These are phyloP conservation scores for Endoconidiophora polonica DNA, from an alignment of 2,329 filamentous ascomycete species.

Conservation along the genomic window DNA sequence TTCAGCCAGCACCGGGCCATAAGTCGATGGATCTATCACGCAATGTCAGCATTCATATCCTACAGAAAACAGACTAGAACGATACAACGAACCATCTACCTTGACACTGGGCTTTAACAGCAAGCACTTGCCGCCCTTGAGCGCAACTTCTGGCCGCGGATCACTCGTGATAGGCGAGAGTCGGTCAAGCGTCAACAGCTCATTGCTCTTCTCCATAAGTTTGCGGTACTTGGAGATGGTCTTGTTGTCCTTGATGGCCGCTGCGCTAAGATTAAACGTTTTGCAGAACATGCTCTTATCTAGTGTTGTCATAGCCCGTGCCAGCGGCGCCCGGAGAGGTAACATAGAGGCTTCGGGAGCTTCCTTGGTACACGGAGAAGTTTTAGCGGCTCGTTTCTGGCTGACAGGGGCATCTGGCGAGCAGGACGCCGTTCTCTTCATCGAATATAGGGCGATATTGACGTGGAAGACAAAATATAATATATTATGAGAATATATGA, in stretches of 20 bases:
- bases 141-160: conserved; percentile 36
- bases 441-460: neutral
- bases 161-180: conserved; percentile 46
- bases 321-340: conserved; percentile 60
- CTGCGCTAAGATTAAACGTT: conserved; percentile 60
- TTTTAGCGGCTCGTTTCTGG: neutral
- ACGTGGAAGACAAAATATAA: neutral
- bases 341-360: conserved; percentile 27
- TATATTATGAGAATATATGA: neutral
- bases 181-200: conserved; percentile 48
- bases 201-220: conserved; percentile 45
- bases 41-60: neutral
- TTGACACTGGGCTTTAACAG: conserved; percentile 41
- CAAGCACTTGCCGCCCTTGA: conserved; percentile 43
- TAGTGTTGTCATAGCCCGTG: conserved; percentile 62
- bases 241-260: conserved; percentile 56
- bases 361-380: conserved; percentile 9
- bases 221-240: conserved; percentile 58
- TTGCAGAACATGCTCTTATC: conserved; percentile 73
- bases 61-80: neutral
- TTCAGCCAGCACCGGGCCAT: conserved; percentile 53
- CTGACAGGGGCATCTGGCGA: too few relatives aligned
- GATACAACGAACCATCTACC: conserved; percentile 25
- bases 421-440: neutral
- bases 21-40: conserved; percentile 49